Percentiles rank a stretch among this genome's conserved stretches.
These are phyloP conservation scores for Gaultheria prostrata DNA, from an alignment of 148 eudicot genomes.

Conservation along the genomic window DNA sequence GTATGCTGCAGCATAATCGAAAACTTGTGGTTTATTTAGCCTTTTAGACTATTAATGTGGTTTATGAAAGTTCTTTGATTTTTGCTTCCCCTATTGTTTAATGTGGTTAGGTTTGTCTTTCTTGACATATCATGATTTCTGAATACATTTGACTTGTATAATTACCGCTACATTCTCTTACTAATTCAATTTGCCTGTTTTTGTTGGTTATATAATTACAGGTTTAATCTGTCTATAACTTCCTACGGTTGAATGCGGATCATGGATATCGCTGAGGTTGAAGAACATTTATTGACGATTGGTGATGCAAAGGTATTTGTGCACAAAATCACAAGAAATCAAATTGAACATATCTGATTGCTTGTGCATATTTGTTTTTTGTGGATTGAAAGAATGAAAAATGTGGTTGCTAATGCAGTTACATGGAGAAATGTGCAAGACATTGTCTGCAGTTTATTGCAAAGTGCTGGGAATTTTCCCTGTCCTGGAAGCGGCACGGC, in stretches of 20 bases:
- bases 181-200: background rate
- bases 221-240: background rate
- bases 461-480: conserved; percentile 81
- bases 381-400: background rate
- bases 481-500: conserved; percentile 81
- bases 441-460: conserved; percentile 55
- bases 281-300: conserved; percentile 61
- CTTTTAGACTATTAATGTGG: background rate
- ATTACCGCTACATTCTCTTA: background rate
- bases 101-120: background rate
- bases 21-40: background rate
- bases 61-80: background rate
- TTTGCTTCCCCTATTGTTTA: background rate
- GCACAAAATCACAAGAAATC: background rate
- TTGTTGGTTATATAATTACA: background rate
- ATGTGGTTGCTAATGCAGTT: conserved; percentile 49
- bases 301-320: conserved; percentile 81
- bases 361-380: background rate
- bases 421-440: conserved; percentile 92
- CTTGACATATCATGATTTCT: background rate
- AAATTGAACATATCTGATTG: background rate
- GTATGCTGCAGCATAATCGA: background rate
- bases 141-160: background rate
- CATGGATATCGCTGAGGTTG: conserved; percentile 74
- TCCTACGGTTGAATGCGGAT: conserved; percentile 15